Evolutionary conservation across 805 yeast species (phyloP), one percentile per base, ranked within the genome.

Genomic region (Lachancea meyersii): DNA sequence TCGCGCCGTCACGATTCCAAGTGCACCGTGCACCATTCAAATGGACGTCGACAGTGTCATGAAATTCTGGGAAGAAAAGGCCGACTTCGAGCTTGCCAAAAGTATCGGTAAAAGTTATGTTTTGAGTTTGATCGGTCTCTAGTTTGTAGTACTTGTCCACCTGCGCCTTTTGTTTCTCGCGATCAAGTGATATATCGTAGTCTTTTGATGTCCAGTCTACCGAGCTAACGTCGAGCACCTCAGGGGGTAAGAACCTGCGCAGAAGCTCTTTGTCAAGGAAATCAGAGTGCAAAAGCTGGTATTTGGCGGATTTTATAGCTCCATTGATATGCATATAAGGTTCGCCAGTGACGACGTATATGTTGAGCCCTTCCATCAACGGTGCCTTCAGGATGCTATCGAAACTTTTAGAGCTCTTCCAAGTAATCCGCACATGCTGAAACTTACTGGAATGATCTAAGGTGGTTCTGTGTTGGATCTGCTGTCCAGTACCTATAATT

Each of bases 1-100:
- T 38, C 13, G 27, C 16, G 9, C 40, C 31, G 14, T 35, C 47
- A 9, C 41, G 26, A 11, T 49, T 37, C 63, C 64, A 60, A n/a
- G 31, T 44, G 38, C 64, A 60, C 31, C 62, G 46, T 8, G 60
- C 21, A 1, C 65, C 65, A 22, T 54, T 50, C 13, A 61, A 32
- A 30, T 50, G 56, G 4, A 54, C 48, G 26, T 58, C 60, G 14
- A 23, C 11, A 1, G 39, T 44, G 38, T 58, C 60, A 14, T 41
- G 24, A 1, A 53, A 40, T 26, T 60, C 66, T 3, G 51, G 40
- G 28, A 51, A 53, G 38, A 62, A 59, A 7, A 60, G 28, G 1
- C 65, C 65, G 14, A 48, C 53, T 41, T 62, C 65, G 11, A 48
- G 30, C 27, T 47, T 51, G 8, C 51, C 54, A 9, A 41, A 20